Evolutionary conservation across 169 alveolate genomes (phyloP), one percentile per base, ranked within the genome.

Genomic region (Cryptosporidium xiaoi): DNA sequence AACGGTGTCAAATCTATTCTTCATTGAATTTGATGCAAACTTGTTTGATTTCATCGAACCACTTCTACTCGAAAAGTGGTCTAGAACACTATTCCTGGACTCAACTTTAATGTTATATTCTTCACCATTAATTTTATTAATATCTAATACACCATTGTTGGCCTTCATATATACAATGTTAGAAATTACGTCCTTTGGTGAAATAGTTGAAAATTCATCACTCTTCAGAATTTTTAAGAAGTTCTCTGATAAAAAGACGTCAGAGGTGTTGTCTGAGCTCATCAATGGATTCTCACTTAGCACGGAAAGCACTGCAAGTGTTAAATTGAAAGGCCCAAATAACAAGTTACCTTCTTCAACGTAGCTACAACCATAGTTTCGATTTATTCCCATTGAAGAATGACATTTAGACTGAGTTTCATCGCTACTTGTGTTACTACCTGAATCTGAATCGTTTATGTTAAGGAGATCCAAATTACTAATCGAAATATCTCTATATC

Each of bases 271-370:
- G 5, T 60, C 77, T 1, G 87, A 56, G 15, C 8, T 24, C 68
- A 69, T 69, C 10, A 51, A 36, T 10, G 83, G 83, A 53, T 77
- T 77, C 34, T 77, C 87, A 34, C 71, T 77, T 16, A 77, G 71
- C 29, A 77, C 71, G 0, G 87, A 77, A 58, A 77, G 48, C 0
- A 77, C 87, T n/a, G 87, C 65, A 31, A 77, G 77, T 27, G 87
- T 77, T 31, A 77, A 62, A 60, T 77, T 77, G 31, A 77, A 77
- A 27, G 87, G 87, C 3, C 87, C 87, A 60, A 60, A 62, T 40
- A 29, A 29, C 24, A 56, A 36, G 44, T 56, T 48, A 7, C 56
- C 87, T 40, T 60, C 56, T 16, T 53, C 67, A 6, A 51, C 34
- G 40, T 50, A 53, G 27, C 51, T 27, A 56, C 27, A 51, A 53